Conservation (phyloP, 352 stramenopile species). For the Thalassiosira delicatula region DNA sequence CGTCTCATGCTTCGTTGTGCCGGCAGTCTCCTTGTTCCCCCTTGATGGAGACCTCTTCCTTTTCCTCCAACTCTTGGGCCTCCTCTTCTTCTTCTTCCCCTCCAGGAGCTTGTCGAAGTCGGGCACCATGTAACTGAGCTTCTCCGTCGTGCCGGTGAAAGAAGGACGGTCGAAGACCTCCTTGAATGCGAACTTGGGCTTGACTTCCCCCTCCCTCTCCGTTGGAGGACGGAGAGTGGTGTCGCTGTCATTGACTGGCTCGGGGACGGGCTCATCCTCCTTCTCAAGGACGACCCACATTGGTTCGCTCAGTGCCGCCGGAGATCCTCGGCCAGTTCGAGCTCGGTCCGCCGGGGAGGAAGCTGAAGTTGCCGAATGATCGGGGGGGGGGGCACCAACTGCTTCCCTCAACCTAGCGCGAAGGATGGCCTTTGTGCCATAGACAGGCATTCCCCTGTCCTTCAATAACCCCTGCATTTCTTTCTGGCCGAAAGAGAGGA, state of each 20-base stretch:
- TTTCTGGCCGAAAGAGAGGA: too few relatives aligned
- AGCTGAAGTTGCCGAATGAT: too few relatives aligned
- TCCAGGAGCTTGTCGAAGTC: not conserved
- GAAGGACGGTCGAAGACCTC: constrained; percentile 18
- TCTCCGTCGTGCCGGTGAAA: constrained; percentile 33
- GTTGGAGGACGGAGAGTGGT: constrained; percentile 24
- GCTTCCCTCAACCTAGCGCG: not conserved
- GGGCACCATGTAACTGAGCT: constrained; percentile 39
- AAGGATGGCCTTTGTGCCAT: not conserved
- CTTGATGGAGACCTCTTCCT: not conserved
- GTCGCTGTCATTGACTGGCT: constrained; percentile 40
- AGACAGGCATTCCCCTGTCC: not conserved
- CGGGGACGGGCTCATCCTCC: constrained; percentile 15
- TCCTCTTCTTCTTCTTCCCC: not conserved
- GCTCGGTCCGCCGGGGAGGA: too few relatives aligned
- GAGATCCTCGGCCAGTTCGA: not conserved
- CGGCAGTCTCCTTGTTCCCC: too few relatives aligned
- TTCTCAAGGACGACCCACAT: constrained; percentile 22
- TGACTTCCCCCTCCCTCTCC: not conserved
- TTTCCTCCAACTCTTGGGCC: not conserved
- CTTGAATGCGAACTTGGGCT: constrained; percentile 35
- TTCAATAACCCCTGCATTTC: not conserved
- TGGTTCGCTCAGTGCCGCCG: constrained; percentile 25
- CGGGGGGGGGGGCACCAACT: not conserved
- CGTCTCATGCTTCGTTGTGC: too few relatives aligned